A percentile compares a stretch with the other conserved stretches of the same genome.
Conservation (phyloP, 352 stramenopile genomes). For the Globisporangium ultimum region DNA sequence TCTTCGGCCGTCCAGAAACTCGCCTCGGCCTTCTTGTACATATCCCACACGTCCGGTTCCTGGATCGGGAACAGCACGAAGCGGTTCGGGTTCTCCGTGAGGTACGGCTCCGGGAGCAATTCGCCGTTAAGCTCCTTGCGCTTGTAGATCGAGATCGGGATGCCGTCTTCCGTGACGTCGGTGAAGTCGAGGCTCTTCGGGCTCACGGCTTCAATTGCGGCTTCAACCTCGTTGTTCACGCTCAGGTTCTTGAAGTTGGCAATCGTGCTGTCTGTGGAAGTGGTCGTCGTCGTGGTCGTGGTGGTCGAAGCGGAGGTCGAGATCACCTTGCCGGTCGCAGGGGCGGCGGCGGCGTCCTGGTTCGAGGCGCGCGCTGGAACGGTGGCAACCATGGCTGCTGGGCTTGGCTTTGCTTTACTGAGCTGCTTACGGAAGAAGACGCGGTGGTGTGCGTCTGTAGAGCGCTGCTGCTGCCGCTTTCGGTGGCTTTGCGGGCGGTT, state of each 20-base stretch:
- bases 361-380: conserved; percentile 10
- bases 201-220: background rate
- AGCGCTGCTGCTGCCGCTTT: no score
- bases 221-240: conserved; percentile 7
- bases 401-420: background rate
- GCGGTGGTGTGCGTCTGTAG: no score
- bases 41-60: conserved; percentile 96
- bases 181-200: conserved; percentile 18
- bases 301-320: conserved; percentile 8
- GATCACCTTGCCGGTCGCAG: conserved; percentile 23
- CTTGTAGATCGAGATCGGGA: conserved; percentile 83
- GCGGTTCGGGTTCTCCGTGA: conserved; percentile 94
- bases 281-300: no score
- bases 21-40: conserved; percentile 99
- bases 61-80: conserved; percentile 99
- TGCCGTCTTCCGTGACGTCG: conserved; percentile 20
- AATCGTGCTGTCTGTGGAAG: conserved; percentile 7
- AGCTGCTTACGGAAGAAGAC: no score
- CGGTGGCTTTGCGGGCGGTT: background rate
- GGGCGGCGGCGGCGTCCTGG: conserved; percentile 10
- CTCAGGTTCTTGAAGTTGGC: conserved; percentile 10
- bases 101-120: conserved; percentile 88
- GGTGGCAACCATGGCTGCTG: conserved; percentile 32
- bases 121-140: conserved; percentile 82
- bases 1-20: conserved; percentile 99